These are phyloP conservation scores for Talaromyces sp. DNA, from an alignment of 2,329 filamentous ascomycete species.

Conservation along the genomic window DNA sequence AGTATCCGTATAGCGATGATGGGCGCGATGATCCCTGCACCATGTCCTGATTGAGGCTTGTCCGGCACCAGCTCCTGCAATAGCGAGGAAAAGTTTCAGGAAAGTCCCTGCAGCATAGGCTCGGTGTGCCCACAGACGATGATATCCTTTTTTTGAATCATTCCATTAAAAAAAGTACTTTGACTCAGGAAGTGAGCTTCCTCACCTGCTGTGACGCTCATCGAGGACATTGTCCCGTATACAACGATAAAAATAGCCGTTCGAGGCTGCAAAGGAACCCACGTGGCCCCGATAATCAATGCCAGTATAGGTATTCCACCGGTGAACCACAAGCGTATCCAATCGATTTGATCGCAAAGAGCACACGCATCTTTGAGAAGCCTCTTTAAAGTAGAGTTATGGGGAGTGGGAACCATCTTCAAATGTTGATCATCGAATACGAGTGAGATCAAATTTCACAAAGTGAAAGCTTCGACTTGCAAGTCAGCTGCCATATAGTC, in stretches of 20 bases:
- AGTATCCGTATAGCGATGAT: conserved; percentile 16
- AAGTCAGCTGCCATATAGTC: too few relatives aligned
- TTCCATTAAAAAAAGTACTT: background rate
- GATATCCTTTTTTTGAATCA: conserved; percentile 11
- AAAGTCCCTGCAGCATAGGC: conserved; percentile 2
- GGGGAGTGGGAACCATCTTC: too few relatives aligned
- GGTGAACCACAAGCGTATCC: background rate
- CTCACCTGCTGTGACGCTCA: background rate
- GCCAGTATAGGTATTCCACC: background rate
- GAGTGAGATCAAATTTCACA: background rate
- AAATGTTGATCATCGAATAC: too few relatives aligned
- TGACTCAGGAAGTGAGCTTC: background rate
- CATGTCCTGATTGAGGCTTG: conserved; percentile 10
- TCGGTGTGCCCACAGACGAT: conserved; percentile 14
- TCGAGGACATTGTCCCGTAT: background rate
- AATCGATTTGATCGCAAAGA: background rate
- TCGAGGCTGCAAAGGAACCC: background rate
- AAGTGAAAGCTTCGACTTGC: too few relatives aligned
- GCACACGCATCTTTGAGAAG: background rate
- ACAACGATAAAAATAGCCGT: background rate
- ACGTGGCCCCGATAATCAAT: background rate
- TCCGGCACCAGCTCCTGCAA: conserved; percentile 8
- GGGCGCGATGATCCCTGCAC: conserved; percentile 12
- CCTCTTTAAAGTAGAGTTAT: background rate
- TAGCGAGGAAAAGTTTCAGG: conserved; percentile 9